Percentiles rank a stretch among this genome's conserved stretches.
phyloP scores from a whole-genome alignment of 768 basidiomycete species.

The Tylopilus rubrobrunneus region DNA sequence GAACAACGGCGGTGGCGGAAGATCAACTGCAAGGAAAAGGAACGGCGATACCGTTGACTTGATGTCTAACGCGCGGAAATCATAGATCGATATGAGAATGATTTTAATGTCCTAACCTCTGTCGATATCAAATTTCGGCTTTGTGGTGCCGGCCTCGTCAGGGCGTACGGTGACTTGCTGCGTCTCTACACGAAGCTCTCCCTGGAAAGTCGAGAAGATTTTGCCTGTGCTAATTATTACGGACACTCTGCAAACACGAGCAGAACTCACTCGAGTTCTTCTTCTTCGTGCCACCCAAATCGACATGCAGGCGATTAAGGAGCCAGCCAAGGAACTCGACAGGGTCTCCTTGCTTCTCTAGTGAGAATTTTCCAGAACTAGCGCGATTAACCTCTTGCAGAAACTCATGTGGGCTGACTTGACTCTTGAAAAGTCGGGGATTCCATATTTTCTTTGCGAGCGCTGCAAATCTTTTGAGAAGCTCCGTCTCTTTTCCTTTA shows the following conservation, averaged over 20 bases:
- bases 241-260: conserved; percentile 13
- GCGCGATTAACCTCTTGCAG: conserved; percentile 93
- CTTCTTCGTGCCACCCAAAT: conserved; percentile 93
- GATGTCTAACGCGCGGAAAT: conserved; percentile 56
- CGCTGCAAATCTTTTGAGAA: conserved; percentile 81
- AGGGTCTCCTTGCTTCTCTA: conserved; percentile 95
- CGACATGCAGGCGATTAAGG: conserved; percentile 88
- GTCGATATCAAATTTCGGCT: conserved; percentile 91
- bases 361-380: conserved; percentile 84
- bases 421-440: conserved; percentile 92
- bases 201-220: conserved; percentile 92
- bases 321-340: conserved; percentile 96
- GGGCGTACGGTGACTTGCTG: conserved; percentile 89
- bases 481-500: conserved; percentile 74
- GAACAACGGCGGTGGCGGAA: conserved; percentile 96
- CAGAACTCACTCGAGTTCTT: conserved; percentile 74
- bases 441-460: conserved; percentile 97
- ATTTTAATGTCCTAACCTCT: conserved; percentile 56
- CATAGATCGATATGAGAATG: conserved; percentile 16
- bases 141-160: conserved; percentile 68
- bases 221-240: conserved; percentile 52
- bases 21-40: conserved; percentile 91
- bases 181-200: conserved; percentile 87
- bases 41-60: conserved; percentile 85
- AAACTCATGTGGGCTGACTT: conserved; percentile 99